Evolutionary conservation across 2,329 filamentous ascomycete species (phyloP).

Genomic region (Samsoniella hepiali): DNA sequence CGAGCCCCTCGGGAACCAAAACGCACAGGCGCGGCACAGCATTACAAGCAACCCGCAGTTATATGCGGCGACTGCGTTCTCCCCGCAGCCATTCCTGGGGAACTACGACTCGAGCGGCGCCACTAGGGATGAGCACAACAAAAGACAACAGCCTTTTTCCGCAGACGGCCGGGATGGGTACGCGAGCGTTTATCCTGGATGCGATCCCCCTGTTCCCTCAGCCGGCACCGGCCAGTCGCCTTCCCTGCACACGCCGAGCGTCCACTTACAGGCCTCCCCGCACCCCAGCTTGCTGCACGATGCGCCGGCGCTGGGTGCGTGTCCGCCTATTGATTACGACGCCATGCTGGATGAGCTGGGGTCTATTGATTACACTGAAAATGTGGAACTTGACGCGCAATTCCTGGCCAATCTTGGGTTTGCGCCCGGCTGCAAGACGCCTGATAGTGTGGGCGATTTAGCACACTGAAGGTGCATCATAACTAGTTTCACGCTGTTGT

Average conservation of each 20-base stretch:
- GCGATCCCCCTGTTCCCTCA: slow-evolving; percentile 5
- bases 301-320: slow-evolving; percentile 16
- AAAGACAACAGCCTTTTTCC: not conserved
- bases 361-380: slow-evolving; percentile 47
- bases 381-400: slow-evolving; percentile 54
- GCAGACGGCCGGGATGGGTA: slow-evolving; percentile 4
- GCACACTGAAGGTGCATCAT: not conserved
- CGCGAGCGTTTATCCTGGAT: not conserved
- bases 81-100: not conserved
- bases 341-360: slow-evolving; percentile 51
- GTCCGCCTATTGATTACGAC: slow-evolving; percentile 44
- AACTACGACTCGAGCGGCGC: not conserved
- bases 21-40: not conserved
- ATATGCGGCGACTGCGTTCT: not conserved
- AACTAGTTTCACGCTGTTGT: not conserved
- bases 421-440: slow-evolving; percentile 57
- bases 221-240: not conserved
- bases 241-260: not conserved
- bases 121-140: not conserved
- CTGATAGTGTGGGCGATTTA: slow-evolving; percentile 40
- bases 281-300: slow-evolving; percentile 25
- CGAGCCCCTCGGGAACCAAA: not conserved
- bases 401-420: slow-evolving; percentile 68
- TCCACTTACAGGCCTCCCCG: slow-evolving; percentile 8
- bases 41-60: not conserved